phyloP scores from a whole-genome alignment of 441 rosid species.

The Populus hybrid region DNA sequence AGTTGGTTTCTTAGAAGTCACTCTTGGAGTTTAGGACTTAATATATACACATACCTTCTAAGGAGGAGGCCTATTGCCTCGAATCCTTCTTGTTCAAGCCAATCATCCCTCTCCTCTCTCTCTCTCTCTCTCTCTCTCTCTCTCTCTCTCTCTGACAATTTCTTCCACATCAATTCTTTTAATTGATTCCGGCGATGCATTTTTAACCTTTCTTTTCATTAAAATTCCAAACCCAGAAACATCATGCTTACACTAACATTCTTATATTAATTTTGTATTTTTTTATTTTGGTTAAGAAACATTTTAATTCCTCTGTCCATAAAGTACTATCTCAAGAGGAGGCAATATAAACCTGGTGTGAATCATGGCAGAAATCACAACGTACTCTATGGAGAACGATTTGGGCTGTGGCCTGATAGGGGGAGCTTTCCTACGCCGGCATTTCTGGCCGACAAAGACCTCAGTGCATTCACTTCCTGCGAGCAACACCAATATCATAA shows the following conservation, averaged over 20 bases:
- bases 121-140: not conserved
- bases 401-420: slow-evolving; percentile 60
- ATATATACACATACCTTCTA: slow-evolving; percentile 15
- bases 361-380: slow-evolving; percentile 27
- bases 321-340: not conserved
- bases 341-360: slow-evolving; percentile 5
- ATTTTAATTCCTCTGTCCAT: slow-evolving; percentile 5
- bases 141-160: not conserved
- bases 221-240: not conserved
- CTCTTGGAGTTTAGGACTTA: slow-evolving; percentile 42
- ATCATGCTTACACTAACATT: slow-evolving; percentile 14
- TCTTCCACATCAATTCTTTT: slow-evolving; percentile 21
- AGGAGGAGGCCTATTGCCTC: slow-evolving; percentile 28
- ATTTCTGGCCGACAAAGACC: slow-evolving; percentile 25
- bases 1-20: slow-evolving; percentile 71
- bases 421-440: slow-evolving; percentile 48
- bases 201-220: not conserved
- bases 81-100: slow-evolving; percentile 48
- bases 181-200: not conserved
- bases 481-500: slow-evolving; percentile 7
- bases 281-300: not conserved
- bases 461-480: slow-evolving; percentile 28
- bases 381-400: slow-evolving; percentile 32
- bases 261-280: not conserved
- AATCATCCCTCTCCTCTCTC: not conserved